Evolutionary conservation across 2,329 filamentous ascomycete species (phyloP).

Genomic region (Boeremia lycopersici): DNA sequence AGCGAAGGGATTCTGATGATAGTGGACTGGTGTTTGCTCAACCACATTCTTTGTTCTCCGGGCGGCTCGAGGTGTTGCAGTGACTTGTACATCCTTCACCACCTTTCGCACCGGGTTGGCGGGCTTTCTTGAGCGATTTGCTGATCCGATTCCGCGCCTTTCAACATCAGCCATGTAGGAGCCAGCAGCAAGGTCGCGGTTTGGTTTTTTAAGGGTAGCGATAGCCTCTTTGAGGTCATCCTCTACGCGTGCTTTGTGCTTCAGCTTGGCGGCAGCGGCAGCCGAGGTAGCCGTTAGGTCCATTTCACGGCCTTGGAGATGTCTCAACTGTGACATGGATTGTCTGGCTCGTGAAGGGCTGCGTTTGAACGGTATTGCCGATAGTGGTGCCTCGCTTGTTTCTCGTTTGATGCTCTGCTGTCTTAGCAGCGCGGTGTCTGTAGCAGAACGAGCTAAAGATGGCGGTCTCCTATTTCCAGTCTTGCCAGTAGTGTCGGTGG

Average conservation of each 20-base stretch:
- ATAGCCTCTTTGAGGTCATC: slow-evolving; percentile 77
- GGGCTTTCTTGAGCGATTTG: slow-evolving; percentile 38
- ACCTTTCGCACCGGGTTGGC: slow-evolving; percentile 36
- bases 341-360: slow-evolving; percentile 47
- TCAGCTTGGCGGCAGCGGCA: slow-evolving; percentile 63
- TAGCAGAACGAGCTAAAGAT: slow-evolving; percentile 72
- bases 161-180: slow-evolving; percentile 71
- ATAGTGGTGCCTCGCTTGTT: slow-evolving; percentile 64
- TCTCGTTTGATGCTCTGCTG: slow-evolving; percentile 69
- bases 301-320: slow-evolving; percentile 59
- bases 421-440: slow-evolving; percentile 61
- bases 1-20: slow-evolving; percentile 33
- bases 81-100: slow-evolving; percentile 47
- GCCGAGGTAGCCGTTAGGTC: slow-evolving; percentile 60
- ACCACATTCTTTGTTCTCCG: slow-evolving; percentile 42
- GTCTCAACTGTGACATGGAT: slow-evolving; percentile 51
- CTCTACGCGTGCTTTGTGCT: slow-evolving; percentile 70
- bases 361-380: slow-evolving; percentile 57
- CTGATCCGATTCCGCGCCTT: slow-evolving; percentile 51
- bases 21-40: slow-evolving; percentile 38
- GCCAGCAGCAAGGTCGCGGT: slow-evolving; percentile 71
- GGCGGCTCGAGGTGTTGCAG: slow-evolving; percentile 50
- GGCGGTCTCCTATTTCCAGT: slow-evolving; percentile 60
- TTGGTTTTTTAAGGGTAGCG: slow-evolving; percentile 74
- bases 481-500: slow-evolving; percentile 62